These are phyloP conservation scores for Fusarium sp. DNA, from an alignment of 2,329 filamentous ascomycete genomes.

Conservation along the genomic window DNA sequence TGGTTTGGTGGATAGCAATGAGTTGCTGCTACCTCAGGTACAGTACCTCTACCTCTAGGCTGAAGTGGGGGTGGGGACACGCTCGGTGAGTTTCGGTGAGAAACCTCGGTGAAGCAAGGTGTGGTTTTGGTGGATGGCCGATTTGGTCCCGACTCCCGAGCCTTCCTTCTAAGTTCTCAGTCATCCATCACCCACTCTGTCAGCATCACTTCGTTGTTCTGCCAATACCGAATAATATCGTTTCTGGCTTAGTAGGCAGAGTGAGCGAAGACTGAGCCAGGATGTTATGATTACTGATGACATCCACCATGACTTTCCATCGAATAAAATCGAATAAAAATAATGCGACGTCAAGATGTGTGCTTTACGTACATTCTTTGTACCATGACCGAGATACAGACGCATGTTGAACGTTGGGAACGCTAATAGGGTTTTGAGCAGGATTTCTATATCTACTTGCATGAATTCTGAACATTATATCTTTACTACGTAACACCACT, in stretches of 20 bases:
- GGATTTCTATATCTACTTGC: not conserved
- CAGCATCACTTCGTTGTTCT: conserved; percentile 1
- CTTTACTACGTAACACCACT: no score
- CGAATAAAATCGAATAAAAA: not conserved
- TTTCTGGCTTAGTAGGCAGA: not conserved
- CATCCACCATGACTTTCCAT: not conserved
- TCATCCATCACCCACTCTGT: not conserved
- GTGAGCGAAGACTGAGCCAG: not conserved
- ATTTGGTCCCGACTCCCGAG: not conserved
- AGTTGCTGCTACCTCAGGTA: conserved; percentile 12
- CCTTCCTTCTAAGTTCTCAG: no score
- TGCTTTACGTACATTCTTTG: conserved; percentile 8
- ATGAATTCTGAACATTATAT: not conserved
- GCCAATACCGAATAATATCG: not conserved
- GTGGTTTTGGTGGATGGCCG: not conserved
- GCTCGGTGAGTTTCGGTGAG: not conserved
- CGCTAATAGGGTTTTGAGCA: not conserved
- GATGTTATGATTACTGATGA: not conserved
- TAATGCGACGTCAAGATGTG: not conserved
- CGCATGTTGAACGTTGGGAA: not conserved
- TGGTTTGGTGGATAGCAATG: conserved; percentile 32
- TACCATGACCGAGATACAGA: conserved; percentile 4
- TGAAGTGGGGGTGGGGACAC: conserved; percentile 33
- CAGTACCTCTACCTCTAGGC: conserved; percentile 24
- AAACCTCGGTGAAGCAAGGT: conserved; percentile 10